Conservation (phyloP, 495 filamentous ascomycete species). For the Aspergillus ellipticus region DNA sequence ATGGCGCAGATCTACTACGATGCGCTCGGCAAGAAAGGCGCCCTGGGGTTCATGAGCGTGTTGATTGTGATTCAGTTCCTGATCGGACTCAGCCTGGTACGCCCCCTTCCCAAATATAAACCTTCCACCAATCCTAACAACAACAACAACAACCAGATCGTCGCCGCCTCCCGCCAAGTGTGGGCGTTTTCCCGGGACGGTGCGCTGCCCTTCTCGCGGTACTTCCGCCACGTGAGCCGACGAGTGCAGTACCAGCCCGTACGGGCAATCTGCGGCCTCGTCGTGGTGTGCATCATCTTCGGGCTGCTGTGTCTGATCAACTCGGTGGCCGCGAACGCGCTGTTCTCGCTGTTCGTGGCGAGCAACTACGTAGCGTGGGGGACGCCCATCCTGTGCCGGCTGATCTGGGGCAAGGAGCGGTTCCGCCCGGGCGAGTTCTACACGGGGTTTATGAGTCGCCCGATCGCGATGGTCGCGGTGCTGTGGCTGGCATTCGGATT, state of each 20-base stretch:
- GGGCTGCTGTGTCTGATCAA: constrained; percentile 55
- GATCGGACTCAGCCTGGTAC: constrained; percentile 42
- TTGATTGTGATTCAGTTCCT: constrained; percentile 43
- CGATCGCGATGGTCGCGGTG: constrained; percentile 50
- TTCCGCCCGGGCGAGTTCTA: constrained; percentile 58
- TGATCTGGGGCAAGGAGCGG: constrained; percentile 55
- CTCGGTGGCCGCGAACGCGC: constrained; percentile 50
- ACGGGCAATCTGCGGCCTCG: constrained; percentile 52
- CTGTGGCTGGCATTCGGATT: constrained; percentile 53
- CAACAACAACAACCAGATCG: constrained; percentile 23
- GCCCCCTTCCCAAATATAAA: constrained; percentile 23
- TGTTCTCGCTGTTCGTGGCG: constrained; percentile 58
- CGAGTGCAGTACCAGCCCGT: constrained; percentile 53
- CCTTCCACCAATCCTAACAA: neutral
- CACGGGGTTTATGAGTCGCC: constrained; percentile 45
- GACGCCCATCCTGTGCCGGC: constrained; percentile 53
- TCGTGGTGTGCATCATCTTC: constrained; percentile 47
- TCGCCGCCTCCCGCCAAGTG: constrained; percentile 50
- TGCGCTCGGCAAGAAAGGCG: constrained; percentile 41
- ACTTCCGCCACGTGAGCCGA: constrained; percentile 50
- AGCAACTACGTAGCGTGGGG: constrained; percentile 58
- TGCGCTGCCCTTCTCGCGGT: constrained; percentile 55
- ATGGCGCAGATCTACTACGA: constrained; percentile 50
- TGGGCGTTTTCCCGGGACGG: constrained; percentile 59
- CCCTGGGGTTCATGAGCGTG: constrained; percentile 44